These are phyloP conservation scores for Brasenia schreberi DNA, from an alignment of 164 flowering plant genomes.

Conservation along the genomic window DNA sequence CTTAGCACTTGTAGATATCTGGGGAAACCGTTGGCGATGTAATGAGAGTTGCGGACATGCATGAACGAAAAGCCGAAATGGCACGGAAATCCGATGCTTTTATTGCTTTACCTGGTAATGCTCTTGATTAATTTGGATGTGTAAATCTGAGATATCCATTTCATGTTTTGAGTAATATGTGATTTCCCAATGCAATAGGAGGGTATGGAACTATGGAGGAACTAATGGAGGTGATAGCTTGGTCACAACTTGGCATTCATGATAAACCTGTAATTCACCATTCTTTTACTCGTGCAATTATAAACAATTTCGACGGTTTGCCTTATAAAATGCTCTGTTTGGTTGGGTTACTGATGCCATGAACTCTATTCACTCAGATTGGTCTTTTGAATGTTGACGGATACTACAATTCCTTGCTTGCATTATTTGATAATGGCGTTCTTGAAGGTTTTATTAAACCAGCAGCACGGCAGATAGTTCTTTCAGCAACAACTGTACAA, in stretches of 20 bases:
- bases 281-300: neutral
- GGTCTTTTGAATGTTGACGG: conserved; percentile 90
- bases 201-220: conserved; percentile 99
- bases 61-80: conserved; percentile 86
- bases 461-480: conserved; percentile 58
- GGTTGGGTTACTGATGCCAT: neutral
- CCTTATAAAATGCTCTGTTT: neutral
- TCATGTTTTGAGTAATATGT: neutral
- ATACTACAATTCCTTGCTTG: conserved; percentile 65
- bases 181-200: conserved; percentile 28
- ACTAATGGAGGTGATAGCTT: conserved; percentile 76
- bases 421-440: conserved; percentile 75
- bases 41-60: conserved; percentile 68
- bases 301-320: neutral
- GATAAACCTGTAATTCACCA: conserved; percentile 55
- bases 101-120: conserved; percentile 87
- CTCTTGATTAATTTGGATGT: neutral
- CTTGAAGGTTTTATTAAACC: conserved; percentile 86
- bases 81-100: conserved; percentile 79
- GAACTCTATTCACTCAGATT: conserved; percentile 27
- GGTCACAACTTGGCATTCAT: conserved; percentile 95
- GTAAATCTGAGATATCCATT: too few species aligned
- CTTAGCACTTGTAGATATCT: conserved; percentile 45
- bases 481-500: conserved; percentile 77
- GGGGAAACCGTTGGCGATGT: conserved; percentile 83